Conservation (phyloP, 306 rosid genomes). For the Potentilla sterilis region DNA sequence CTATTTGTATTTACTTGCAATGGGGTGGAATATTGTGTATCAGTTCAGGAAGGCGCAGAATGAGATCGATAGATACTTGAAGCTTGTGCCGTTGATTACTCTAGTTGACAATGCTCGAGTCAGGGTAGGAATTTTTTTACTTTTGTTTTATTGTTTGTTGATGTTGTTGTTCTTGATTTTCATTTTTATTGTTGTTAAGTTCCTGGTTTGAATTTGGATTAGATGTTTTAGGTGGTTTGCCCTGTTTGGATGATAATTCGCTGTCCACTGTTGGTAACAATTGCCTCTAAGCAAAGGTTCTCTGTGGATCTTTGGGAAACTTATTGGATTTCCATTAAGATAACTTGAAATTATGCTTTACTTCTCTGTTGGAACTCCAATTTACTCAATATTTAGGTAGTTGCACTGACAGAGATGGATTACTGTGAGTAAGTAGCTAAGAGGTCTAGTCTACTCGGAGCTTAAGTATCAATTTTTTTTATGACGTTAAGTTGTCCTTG, state of each 20-base stretch:
- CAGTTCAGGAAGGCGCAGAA: conserved; percentile 96
- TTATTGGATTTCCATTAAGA: not conserved
- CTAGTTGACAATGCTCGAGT: conserved; percentile 95
- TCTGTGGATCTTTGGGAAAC: not conserved
- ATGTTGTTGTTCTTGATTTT: conserved; percentile 10
- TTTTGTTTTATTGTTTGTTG: conserved; percentile 16
- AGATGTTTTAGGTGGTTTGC: not conserved
- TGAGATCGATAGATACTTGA: conserved; percentile 84
- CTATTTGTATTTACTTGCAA: conserved; percentile 84
- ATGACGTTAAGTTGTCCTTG: not conserved
- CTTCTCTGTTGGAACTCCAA: conserved; percentile 10
- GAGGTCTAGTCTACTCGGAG: conserved; percentile 7
- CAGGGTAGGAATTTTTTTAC: conserved; percentile 55
- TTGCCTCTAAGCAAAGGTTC: not conserved
- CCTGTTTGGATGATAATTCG: not conserved
- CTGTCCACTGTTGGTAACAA: not conserved
- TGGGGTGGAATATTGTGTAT: conserved; percentile 98
- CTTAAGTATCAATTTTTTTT: not conserved
- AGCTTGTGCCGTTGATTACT: conserved; percentile 88
- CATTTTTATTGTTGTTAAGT: not conserved
- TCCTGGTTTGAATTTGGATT: not conserved
- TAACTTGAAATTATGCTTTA: conserved; percentile 1
- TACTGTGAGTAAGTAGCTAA: conserved; percentile 10
- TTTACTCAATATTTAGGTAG: conserved; percentile 21
- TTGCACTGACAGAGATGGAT: conserved; percentile 20